Base-by-base conservation (phyloP, 805 yeast genomes). In the Huiozyma naganishii region DNA sequence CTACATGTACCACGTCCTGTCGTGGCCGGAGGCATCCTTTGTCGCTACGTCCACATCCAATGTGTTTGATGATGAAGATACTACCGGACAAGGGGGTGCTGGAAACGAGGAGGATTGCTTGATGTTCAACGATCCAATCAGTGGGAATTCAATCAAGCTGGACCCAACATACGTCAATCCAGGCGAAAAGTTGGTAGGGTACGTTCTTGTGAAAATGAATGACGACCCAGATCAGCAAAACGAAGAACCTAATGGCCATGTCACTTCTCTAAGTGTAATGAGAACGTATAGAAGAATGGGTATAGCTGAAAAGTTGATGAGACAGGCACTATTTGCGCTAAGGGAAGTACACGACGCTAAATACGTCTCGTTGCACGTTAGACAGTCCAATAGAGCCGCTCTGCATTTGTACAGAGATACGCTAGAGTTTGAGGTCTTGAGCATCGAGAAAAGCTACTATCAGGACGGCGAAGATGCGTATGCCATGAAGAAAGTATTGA, bases 401-500 rank as follows among this genome's bases (percentile, higher is more conserved):
- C 72, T 89, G 54, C 95, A 88, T 65, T 71, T 92, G 49, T 92
- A 92, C 67, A 73, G 82, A 58, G 94, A 86, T 57, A 83, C 96
- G 2, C 71, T 92, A 48, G 68, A 75, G 48, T 92, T 92, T 61
- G 89, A 83, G 61, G 92, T 86, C 37, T 70, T 83, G 45, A 76
- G 80, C 36, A 79, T 92, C 46, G 96, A 88, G 55, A 81, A 77
- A 50, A 74, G 83, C n/a, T 92, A 92, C 63, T 92, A 92, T 57
- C 96, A 89, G 42, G 97, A 92, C 64, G 95, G 95, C 30, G 98
- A 92, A 65, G 97, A 92, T 65, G 98, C 98, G 11, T 90, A 89
- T 62, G 83, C 92, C 36, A 92, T 92, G 98, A 79, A 78, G 58
- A 84, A 84, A 59, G 71, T 69, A 2, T 69, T 87, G 51, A 68